Base-by-base conservation (phyloP, 2,329 filamentous ascomycete species). In the Magnaporthiopsis poae region DNA sequence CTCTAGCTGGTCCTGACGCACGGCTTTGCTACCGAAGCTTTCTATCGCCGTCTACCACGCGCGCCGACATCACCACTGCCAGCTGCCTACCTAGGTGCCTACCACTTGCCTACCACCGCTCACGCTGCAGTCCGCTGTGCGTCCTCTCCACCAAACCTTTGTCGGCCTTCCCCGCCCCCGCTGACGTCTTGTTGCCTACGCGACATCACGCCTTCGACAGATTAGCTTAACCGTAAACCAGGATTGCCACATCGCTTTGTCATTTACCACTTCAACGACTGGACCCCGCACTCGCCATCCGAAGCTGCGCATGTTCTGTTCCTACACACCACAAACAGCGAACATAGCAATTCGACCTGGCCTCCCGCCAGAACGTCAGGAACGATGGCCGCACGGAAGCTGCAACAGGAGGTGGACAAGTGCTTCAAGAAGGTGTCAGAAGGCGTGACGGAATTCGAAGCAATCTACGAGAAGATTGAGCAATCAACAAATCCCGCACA, bases 401-500 rank as follows among this genome's bases (percentile, higher is more conserved):
- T 96, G 73, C 91, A 95, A 78, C 93, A 98, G 81, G 95, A 99
- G 82, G 94, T 98, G 74, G 95, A 99, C 76, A 96, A 97, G 82
- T 96, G 92, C 86, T 98, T 97, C 87, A 99, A 99, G 81, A 96
- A 96, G 84, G 93, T 98, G 75, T 86, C 87, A 63, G 94, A 98
- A 82, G 95, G 95, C 66, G 92, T 98, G 66, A 84, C 88, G 69
- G 90, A 93, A 70, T 99, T 99, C 78, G 92, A 98, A 76, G 85
- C 84, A 75, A 97, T 98, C 74, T 96, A 98, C 81, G 95, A 98
- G 73, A 99, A 99, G 86, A 96, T 99, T 71, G 90, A 94, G 74
- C 88, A 93, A 72, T 92, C 92, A 65, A 91, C 88, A 74, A 98
- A 97, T 80, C 87, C 90, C 66, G 92, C 95, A 69, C 95, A 98